Conservation (phyloP, 2,329 filamentous ascomycete genomes). For the Stagonosporopsis cucurbitacearum region DNA sequence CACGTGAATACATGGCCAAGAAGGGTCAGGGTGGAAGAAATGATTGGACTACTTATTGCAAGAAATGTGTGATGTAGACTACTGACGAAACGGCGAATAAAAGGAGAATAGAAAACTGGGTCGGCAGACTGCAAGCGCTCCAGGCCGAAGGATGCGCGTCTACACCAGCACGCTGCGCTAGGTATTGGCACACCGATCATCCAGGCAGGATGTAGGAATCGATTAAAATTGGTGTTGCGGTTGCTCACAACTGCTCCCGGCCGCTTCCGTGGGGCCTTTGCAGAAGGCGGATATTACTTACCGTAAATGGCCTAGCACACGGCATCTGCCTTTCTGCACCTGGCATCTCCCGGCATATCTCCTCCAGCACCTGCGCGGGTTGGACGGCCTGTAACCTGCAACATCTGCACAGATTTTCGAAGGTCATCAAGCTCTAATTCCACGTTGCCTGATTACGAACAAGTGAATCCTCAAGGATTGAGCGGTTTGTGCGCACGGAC, state of each 20-base stretch:
- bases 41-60: not conserved
- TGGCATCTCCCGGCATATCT: no score
- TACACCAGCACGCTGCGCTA: not conserved
- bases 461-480: not conserved
- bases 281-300: constrained; percentile 8
- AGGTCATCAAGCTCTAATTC: not conserved
- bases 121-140: constrained; percentile 1
- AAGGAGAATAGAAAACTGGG: not conserved
- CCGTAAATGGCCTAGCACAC: constrained; percentile 1
- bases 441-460: not conserved
- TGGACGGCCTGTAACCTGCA: not conserved
- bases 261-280: not conserved
- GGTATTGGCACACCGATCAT: not conserved
- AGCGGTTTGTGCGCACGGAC: not conserved
- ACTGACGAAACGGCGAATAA: not conserved
- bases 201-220: not conserved
- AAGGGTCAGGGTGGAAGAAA: not conserved
- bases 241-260: not conserved
- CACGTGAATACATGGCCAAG: constrained; percentile 7
- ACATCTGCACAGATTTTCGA: not conserved
- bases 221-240: not conserved
- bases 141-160: not conserved
- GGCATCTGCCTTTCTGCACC: not conserved
- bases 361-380: no score
- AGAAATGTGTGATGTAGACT: constrained; percentile 1